These are phyloP conservation scores for Ophiostoma piceae DNA, from an alignment of 2,329 filamentous ascomycete genomes.

Conservation along the genomic window DNA sequence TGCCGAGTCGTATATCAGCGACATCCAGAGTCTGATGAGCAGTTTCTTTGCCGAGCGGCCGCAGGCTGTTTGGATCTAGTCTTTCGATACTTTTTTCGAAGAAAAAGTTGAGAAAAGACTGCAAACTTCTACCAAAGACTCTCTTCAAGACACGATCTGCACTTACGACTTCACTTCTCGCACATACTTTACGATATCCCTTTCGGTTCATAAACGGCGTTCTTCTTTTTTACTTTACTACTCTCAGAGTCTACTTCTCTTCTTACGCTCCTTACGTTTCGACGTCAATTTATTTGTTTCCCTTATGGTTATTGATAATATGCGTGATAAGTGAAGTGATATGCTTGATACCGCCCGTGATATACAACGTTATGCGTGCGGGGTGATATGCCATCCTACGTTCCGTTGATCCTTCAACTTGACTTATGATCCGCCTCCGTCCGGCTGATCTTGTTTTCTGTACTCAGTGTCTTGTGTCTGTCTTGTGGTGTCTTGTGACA, in stretches of 20 bases:
- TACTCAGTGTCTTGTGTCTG: too few relatives aligned
- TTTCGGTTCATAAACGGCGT: neutral
- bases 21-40: conserved; percentile 66
- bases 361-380: conserved; percentile 10
- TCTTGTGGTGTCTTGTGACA: too few relatives aligned
- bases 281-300: neutral
- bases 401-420: neutral
- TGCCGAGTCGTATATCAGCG: conserved; percentile 76
- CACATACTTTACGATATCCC: conserved; percentile 25
- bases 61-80: conserved; percentile 46
- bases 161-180: conserved; percentile 21
- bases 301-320: neutral
- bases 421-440: neutral
- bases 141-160: neutral
- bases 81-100: too few relatives aligned
- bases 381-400: neutral
- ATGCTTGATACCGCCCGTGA: neutral
- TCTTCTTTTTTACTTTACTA: conserved; percentile 15
- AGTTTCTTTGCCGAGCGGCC: conserved; percentile 48
- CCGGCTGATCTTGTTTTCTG: neutral
- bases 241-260: conserved; percentile 2
- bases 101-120: too few relatives aligned
- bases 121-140: too few relatives aligned
- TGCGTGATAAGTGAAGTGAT: too few relatives aligned
- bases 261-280: conserved; percentile 16